Evolutionary conservation across 106 monocot genomes (phyloP).

Genomic region (Apostasia ramifera): DNA sequence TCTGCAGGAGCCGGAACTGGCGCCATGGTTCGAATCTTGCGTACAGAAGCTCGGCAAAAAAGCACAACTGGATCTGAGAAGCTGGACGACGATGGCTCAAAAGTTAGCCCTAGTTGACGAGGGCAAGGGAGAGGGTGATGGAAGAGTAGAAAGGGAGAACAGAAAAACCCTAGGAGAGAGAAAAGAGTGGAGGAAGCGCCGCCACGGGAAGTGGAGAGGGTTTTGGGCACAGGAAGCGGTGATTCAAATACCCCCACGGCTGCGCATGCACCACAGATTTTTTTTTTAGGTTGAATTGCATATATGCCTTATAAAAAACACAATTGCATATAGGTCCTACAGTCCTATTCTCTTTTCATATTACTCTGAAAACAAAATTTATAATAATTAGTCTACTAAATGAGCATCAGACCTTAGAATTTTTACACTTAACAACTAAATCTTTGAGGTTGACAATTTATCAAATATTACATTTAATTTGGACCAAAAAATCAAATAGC

Average conservation of each 20-base stretch:
- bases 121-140: not conserved
- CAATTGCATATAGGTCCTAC: too few relatives aligned
- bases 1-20: constrained; percentile 26
- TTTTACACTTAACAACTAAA: too few relatives aligned
- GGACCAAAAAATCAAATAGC: too few relatives aligned
- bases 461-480: too few relatives aligned
- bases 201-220: constrained; percentile 16
- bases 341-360: too few relatives aligned
- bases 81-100: not conserved
- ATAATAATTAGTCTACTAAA: too few relatives aligned
- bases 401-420: too few relatives aligned
- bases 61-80: not conserved
- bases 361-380: too few relatives aligned
- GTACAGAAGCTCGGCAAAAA: not conserved
- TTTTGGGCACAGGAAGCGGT: constrained; percentile 11
- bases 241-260: constrained; percentile 25
- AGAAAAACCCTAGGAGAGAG: constrained; percentile 28
- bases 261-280: not conserved
- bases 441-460: too few relatives aligned
- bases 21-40: constrained; percentile 13
- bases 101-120: not conserved
- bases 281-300: too few relatives aligned
- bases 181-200: not conserved
- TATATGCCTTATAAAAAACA: too few relatives aligned
- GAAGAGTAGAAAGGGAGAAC: constrained; percentile 6